Base-by-base conservation (phyloP, 1,139 yeast species). In the Suhomyces kunorum region DNA sequence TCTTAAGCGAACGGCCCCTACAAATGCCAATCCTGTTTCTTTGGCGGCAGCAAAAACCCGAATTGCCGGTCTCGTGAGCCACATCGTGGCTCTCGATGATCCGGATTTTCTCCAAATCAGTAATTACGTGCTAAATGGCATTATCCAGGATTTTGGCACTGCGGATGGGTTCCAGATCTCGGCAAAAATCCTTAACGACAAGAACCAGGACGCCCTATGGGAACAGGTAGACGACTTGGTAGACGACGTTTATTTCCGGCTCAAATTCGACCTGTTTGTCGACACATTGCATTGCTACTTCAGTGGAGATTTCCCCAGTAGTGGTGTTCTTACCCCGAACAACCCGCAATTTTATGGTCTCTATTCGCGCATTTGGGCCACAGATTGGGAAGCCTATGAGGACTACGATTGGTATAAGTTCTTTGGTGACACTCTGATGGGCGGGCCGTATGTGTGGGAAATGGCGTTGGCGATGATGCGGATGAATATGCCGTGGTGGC, bases 241-340 rank as follows among this genome's bases (percentile, higher is more conserved):
- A 32, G 41, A 49, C 16, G 59, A 55, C 30, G 56, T 54, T 32
- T 57, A 42, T 34, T 52, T 49, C 32, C 54, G 53, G 26, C 29
- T 49, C 16, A 53, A 52, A 34, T 42, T 56, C 20, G 58, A 54
- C 31, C 32, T 46, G 5, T 48, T 54, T 30, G 43, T 45, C 29
- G 54, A 50, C 38, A 19, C 31, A 26, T 20, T 42, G 42, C 25
- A 32, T n/a, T 2, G 15, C 27, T n/a, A 9, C 8, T 29, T 13
- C n/a, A 14, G 8, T 8, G 32, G 32, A 8, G 17, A 19, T 8
- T 8, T 16, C 8, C 32, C 25, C 6, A 3, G n/a, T 20, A 12
- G 32, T 19, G 13, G 18, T 14, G 11, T 24, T 19, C 3, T 25
- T 8, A 19, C 25, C 25, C 8, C 32, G 8, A 26, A 26, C 6